These are phyloP conservation scores for Cladosporium sp. DNA, from an alignment of 2,329 filamentous ascomycete genomes.

Conservation along the genomic window DNA sequence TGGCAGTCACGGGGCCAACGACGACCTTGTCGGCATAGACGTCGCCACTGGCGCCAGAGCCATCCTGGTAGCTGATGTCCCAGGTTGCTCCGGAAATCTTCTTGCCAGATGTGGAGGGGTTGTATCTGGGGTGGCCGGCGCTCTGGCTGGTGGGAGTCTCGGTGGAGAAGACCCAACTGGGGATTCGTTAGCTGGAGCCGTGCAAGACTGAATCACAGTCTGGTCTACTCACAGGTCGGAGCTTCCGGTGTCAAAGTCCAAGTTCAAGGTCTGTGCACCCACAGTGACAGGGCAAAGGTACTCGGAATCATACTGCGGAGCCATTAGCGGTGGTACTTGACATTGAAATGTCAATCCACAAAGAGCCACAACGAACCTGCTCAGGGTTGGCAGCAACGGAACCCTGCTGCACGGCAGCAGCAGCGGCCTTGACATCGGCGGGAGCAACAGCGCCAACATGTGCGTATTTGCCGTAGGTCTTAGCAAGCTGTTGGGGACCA, in stretches of 20 bases:
- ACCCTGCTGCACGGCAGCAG: constrained; percentile 40
- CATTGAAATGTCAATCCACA: no score
- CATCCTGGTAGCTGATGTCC: constrained; percentile 66
- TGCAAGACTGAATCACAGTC: neutral
- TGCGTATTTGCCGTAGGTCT: constrained; percentile 44
- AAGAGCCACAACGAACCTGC: constrained; percentile 16
- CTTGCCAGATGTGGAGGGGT: constrained; percentile 47
- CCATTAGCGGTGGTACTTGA: neutral
- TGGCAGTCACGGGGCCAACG: constrained; percentile 60
- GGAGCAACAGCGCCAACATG: constrained; percentile 32
- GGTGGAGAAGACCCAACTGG: constrained; percentile 66
- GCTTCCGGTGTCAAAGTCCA: constrained; percentile 72
- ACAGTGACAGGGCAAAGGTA: constrained; percentile 59
- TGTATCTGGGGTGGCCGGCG: constrained; percentile 60
- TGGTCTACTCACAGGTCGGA: constrained; percentile 60
- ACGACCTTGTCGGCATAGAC: constrained; percentile 67
- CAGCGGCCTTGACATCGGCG: constrained; percentile 32
- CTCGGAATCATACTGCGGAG: constrained; percentile 35
- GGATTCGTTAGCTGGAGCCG: neutral
- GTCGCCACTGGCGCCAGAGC: constrained; percentile 61
- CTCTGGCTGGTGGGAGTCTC: constrained; percentile 54
- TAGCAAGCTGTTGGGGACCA: constrained; percentile 41
- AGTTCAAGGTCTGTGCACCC: constrained; percentile 61
- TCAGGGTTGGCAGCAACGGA: constrained; percentile 42
- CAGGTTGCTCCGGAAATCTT: constrained; percentile 54